Percentiles rank a stretch among this genome's conserved stretches.
These are phyloP conservation scores for Cylindrodendrum hubeiense DNA, from an alignment of 2,329 filamentous ascomycete species.

Conservation along the genomic window DNA sequence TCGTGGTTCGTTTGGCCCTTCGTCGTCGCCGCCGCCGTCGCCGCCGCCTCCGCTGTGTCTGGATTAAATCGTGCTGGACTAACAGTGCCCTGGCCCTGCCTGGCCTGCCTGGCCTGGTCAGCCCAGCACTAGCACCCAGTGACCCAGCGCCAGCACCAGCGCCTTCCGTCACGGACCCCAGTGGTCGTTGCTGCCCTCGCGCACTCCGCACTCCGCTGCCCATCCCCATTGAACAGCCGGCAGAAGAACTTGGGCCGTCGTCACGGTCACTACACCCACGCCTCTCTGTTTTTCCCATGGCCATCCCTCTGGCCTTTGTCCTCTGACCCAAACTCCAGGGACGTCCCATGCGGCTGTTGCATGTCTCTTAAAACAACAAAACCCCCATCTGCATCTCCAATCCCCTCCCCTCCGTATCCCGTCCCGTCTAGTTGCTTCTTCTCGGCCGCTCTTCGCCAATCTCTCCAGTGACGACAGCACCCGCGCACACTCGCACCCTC, in stretches of 20 bases:
- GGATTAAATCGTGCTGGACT: slow-evolving; percentile 19
- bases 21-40: slow-evolving; percentile 19
- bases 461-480: slow-evolving; percentile 21
- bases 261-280: slow-evolving; percentile 22
- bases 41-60: slow-evolving; percentile 12
- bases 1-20: slow-evolving; percentile 9
- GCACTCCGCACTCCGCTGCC: slow-evolving; percentile 21
- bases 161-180: slow-evolving; percentile 13
- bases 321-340: slow-evolving; percentile 25
- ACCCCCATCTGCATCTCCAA: slow-evolving; percentile 18
- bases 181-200: slow-evolving; percentile 15
- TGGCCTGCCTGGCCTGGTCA: background rate
- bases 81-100: background rate
- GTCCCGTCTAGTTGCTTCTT: slow-evolving; percentile 10
- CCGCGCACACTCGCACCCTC: no score
- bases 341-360: slow-evolving; percentile 16
- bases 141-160: slow-evolving; percentile 15
- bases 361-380: slow-evolving; percentile 23
- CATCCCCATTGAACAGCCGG: slow-evolving; percentile 8
- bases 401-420: slow-evolving; percentile 17
- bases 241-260: background rate
- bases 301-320: slow-evolving; percentile 2
- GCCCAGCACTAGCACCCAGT: slow-evolving; percentile 20
- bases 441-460: slow-evolving; percentile 8
- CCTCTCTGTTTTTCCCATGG: slow-evolving; percentile 8